Percentiles rank a stretch among this genome's conserved stretches.
phyloP scores from a whole-genome alignment of 2,329 filamentous ascomycete genomes.

The Fusarium verrucosum region DNA sequence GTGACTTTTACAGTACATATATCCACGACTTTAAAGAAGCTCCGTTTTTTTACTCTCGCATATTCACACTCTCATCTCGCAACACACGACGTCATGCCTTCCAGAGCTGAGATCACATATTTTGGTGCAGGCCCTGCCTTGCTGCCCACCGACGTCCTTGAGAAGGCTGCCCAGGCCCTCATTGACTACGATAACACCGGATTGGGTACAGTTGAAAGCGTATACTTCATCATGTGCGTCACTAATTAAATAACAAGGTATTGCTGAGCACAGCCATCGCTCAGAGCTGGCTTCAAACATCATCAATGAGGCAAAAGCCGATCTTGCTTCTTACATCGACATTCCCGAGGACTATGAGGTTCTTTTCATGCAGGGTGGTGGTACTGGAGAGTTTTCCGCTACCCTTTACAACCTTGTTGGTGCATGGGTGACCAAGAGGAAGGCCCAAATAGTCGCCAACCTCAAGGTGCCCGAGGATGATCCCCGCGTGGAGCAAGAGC shows the following conservation, averaged over 20 bases:
- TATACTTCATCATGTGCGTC: neutral
- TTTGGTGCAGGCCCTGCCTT: conserved; percentile 92
- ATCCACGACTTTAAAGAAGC: conserved; percentile 15
- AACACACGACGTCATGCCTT: conserved; percentile 64
- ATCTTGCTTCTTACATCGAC: conserved; percentile 77
- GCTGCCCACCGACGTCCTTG: conserved; percentile 82
- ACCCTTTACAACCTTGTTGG: conserved; percentile 85
- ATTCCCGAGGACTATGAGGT: conserved; percentile 89
- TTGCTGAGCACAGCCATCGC: conserved; percentile 91
- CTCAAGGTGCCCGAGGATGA: conserved; percentile 59
- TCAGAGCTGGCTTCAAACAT: conserved; percentile 81
- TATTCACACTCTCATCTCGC: conserved; percentile 16
- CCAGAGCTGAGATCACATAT: conserved; percentile 79
- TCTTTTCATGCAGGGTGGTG: conserved; percentile 87
- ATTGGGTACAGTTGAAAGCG: conserved; percentile 62
- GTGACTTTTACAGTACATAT: conserved; percentile 10
- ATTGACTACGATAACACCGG: conserved; percentile 84
- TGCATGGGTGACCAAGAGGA: conserved; percentile 79
- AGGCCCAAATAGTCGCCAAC: conserved; percentile 66
- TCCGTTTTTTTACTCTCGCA: conserved; percentile 25
- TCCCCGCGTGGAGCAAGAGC: conserved; percentile 63
- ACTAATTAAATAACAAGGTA: conserved; percentile 37
- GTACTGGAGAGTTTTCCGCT: conserved; percentile 85
- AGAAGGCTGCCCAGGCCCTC: conserved; percentile 78
- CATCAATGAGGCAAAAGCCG: conserved; percentile 79